A percentile compares a stretch with the other conserved stretches of the same genome.
phyloP scores from a whole-genome alignment of 768 basidiomycete species.

The Agaricus subrufescens region DNA sequence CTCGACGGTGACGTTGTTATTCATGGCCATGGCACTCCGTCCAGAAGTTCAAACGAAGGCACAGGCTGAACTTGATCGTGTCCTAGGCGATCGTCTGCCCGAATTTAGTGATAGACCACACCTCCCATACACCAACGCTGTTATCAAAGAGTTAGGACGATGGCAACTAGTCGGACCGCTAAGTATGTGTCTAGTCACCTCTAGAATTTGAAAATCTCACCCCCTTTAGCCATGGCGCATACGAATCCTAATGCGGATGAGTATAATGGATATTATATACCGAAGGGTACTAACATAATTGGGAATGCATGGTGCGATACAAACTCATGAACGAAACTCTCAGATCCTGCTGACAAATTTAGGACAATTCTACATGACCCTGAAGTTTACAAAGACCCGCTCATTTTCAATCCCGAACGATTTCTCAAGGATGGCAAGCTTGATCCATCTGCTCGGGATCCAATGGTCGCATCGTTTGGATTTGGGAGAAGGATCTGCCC shows the following conservation, averaged over 20 bases:
- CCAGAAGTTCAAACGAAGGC: constrained; percentile 14
- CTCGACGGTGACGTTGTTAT: constrained; percentile 12
- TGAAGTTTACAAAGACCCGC: constrained; percentile 13
- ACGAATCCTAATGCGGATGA: background rate
- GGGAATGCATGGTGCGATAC: background rate
- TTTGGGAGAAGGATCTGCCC: constrained; percentile 27
- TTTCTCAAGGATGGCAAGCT: constrained; percentile 21
- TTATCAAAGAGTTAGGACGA: constrained; percentile 31
- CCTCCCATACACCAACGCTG: constrained; percentile 29
- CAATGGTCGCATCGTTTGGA: constrained; percentile 24
- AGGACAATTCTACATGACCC: constrained; percentile 20
- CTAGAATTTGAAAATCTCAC: background rate
- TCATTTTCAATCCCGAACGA: constrained; percentile 24
- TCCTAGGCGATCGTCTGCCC: constrained; percentile 25
- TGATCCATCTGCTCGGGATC: constrained; percentile 19
- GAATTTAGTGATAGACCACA: constrained; percentile 16
- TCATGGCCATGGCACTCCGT: constrained; percentile 15
- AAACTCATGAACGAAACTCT: background rate
- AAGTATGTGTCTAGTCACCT: background rate
- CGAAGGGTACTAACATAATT: background rate
- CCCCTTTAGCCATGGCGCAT: background rate
- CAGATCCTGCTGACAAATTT: background rate
- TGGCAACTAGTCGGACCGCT: constrained; percentile 28
- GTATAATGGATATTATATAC: background rate
- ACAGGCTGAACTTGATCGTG: constrained; percentile 11